phyloP scores from a whole-genome alignment of 176 grass and related monocot genomes.

The Olyra latifolia region DNA sequence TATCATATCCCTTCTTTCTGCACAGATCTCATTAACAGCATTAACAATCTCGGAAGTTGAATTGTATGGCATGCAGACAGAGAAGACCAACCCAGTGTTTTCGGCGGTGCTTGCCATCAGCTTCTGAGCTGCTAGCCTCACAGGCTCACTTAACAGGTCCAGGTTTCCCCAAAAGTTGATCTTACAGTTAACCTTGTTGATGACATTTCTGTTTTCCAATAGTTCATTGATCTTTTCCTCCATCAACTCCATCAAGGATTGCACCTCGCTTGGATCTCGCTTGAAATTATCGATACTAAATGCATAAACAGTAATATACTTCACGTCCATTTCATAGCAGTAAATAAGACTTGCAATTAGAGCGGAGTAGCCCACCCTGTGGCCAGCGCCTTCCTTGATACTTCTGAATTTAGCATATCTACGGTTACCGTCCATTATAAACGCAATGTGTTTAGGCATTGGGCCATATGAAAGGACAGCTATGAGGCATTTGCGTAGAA shows the following conservation, averaged over 20 bases:
- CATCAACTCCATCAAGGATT: slow-evolving; percentile 74
- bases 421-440: slow-evolving; percentile 95
- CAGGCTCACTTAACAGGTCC: slow-evolving; percentile 52
- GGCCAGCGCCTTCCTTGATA: slow-evolving; percentile 51
- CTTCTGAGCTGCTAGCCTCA: slow-evolving; percentile 55
- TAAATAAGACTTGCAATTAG: slow-evolving; percentile 58
- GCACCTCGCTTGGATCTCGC: slow-evolving; percentile 58
- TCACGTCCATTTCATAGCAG: slow-evolving; percentile 75
- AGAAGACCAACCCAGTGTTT: slow-evolving; percentile 70
- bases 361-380: slow-evolving; percentile 59
- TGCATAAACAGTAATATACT: slow-evolving; percentile 67
- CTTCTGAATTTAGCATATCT: slow-evolving; percentile 71
- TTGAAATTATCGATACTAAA: slow-evolving; percentile 96
- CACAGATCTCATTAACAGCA: slow-evolving; percentile 48
- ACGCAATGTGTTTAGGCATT: slow-evolving; percentile 66
- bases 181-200: slow-evolving; percentile 56
- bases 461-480: slow-evolving; percentile 66
- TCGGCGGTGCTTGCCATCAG: slow-evolving; percentile 53
- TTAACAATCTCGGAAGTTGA: slow-evolving; percentile 76
- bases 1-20: slow-evolving; percentile 33
- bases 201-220: slow-evolving; percentile 47
- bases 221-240: slow-evolving; percentile 77
- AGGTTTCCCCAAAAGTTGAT: slow-evolving; percentile 83
- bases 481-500: slow-evolving; percentile 61
- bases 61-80: slow-evolving; percentile 77